These are phyloP conservation scores for Aaosphaeria pasadenensis DNA, from an alignment of 2,329 filamentous ascomycete genomes.

Conservation along the genomic window DNA sequence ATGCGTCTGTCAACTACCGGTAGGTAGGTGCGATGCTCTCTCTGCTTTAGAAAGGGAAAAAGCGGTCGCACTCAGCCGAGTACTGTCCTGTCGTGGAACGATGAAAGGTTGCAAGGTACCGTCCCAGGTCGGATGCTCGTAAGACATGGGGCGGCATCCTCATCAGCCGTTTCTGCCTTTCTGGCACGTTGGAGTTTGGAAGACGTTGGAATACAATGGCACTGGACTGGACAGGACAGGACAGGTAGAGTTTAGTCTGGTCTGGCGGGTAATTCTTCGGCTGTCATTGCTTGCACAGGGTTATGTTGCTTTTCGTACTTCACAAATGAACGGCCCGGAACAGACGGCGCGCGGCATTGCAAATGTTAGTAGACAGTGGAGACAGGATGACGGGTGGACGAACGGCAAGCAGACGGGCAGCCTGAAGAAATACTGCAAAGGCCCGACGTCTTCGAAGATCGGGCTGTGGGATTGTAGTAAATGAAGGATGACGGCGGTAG, in stretches of 20 bases:
- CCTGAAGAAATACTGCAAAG: background rate
- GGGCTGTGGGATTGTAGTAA: background rate
- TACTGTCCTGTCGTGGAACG: background rate
- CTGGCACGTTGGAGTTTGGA: background rate
- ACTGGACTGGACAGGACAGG: too few species aligned
- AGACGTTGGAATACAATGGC: too few species aligned
- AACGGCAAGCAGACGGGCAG: background rate
- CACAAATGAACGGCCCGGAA: constrained; percentile 14
- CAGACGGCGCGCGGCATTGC: constrained; percentile 3
- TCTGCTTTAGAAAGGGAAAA: background rate
- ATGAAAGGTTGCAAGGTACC: background rate
- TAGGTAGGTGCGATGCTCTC: too few species aligned
- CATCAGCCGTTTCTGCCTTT: background rate
- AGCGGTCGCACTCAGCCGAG: background rate
- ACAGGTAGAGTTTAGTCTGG: background rate
- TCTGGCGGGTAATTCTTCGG: constrained; percentile 24
- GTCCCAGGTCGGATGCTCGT: background rate
- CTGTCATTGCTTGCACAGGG: constrained; percentile 13
- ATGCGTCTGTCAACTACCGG: constrained; percentile 4
- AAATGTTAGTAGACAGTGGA: background rate
- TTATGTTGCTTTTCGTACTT: constrained; percentile 13
- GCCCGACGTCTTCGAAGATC: background rate
- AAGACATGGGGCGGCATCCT: background rate
- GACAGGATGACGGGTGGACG: background rate
- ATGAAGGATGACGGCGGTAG: background rate